A percentile compares a stretch with the other conserved stretches of the same genome.
These are phyloP conservation scores for Vitis hybrid DNA, from an alignment of 177 flowering plant genomes.

Conservation along the genomic window DNA sequence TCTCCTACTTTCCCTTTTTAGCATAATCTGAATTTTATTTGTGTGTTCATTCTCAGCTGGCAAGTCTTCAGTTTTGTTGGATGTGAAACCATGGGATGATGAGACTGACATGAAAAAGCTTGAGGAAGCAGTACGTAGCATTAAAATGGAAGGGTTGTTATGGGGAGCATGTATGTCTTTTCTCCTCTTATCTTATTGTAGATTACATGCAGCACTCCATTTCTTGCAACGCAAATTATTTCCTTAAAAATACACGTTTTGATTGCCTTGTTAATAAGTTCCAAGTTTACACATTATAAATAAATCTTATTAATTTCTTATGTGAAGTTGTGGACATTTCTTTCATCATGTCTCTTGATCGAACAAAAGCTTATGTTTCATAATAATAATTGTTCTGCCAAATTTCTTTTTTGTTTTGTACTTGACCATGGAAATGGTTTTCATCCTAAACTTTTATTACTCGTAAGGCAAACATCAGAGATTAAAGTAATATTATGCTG, in stretches of 20 bases:
- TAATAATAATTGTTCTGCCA: no score
- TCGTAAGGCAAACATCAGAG: background rate
- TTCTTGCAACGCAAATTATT: no score
- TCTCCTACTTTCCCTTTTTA: background rate
- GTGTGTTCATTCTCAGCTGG: slow-evolving; percentile 53
- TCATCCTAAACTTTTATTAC: background rate
- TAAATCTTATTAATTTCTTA: no score
- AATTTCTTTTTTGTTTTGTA: background rate
- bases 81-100: slow-evolving; percentile 98
- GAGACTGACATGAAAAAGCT: slow-evolving; percentile 96
- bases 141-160: slow-evolving; percentile 69
- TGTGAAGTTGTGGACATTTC: no score
- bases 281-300: no score
- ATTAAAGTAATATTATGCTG: background rate
- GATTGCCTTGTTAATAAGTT: no score
- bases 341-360: no score
- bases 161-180: slow-evolving; percentile 87
- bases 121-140: slow-evolving; percentile 82
- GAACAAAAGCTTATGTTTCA: no score
- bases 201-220: no score
- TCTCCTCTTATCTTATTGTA: background rate
- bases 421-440: background rate
- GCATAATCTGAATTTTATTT: background rate
- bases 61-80: slow-evolving; percentile 89
- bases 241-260: no score